Base-by-base conservation (phyloP, 495 filamentous ascomycete species). In the Daldinia bambusicola region DNA sequence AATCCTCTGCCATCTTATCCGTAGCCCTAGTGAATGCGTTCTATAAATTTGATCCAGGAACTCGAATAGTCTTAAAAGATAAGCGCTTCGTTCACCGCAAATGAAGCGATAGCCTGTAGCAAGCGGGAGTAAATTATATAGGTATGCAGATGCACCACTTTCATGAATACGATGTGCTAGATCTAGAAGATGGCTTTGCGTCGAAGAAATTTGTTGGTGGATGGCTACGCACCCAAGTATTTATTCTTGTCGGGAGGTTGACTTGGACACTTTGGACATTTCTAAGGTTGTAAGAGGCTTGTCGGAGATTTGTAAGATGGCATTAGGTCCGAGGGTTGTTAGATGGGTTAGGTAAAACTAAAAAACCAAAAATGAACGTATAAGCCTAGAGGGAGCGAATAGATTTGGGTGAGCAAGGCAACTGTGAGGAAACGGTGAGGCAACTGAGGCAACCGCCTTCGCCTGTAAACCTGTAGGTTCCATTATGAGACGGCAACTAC, bases 1-100 rank as follows among this genome's bases (percentile, higher is more conserved):
- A 61, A 10, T 55, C 45, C 6, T 14, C 2, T 16, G 20, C 9
- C 22, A 67, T 57, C 4, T n/a, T n/a, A 45, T 55, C 36, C 59
- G 59, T 68, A 14, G 10, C 37, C 2, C 22, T 31, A 12, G 18
- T 18, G 41, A 55, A 56, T 34, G 16, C n/a, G 32, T 10, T 6
- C 26, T 26, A 26, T 26, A 26, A 20, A 13, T 57, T 10, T 26
- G 36, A 41, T 8, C 5, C 8, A 22, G 53, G 10, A 2, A 38
- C 1, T 22, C 5, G 18, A 13, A 36, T 37, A 4, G 10, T 36
- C 7, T 20, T 13, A 14, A 38, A 20, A 20, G 12, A 20, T 7
- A 8, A 10, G 7, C 20, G 26, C 9, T 52, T 52, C 50, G 43
- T 52, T 52, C 50, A 16, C 16, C 9, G 18, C 43, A 18, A 48